These are phyloP conservation scores for Jaapia argillacea DNA, from an alignment of 768 basidiomycete species.

Conservation along the genomic window DNA sequence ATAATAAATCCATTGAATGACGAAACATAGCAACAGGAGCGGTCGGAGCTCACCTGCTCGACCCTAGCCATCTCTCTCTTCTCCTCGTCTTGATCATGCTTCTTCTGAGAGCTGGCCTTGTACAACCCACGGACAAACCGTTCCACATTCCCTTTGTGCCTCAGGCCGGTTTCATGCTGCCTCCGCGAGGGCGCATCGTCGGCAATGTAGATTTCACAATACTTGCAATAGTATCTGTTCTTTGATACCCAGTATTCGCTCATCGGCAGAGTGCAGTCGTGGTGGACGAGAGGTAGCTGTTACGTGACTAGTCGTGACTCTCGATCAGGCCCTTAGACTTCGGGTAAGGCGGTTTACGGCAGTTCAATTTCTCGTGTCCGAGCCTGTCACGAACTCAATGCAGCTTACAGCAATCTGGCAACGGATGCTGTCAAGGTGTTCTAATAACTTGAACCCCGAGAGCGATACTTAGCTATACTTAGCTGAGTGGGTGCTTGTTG, in stretches of 20 bases:
- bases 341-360: no score
- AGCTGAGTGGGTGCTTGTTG: no score
- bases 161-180: slow-evolving; percentile 88
- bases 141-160: slow-evolving; percentile 92
- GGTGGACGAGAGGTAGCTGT: no score
- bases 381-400: no score
- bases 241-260: slow-evolving; percentile 90
- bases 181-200: slow-evolving; percentile 90
- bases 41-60: slow-evolving; percentile 71
- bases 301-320: no score
- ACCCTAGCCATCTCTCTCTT: slow-evolving; percentile 79
- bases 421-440: no score
- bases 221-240: slow-evolving; percentile 92
- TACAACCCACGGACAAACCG: slow-evolving; percentile 88
- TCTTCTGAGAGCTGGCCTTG: slow-evolving; percentile 84
- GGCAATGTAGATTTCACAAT: slow-evolving; percentile 94
- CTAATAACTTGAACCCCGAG: no score
- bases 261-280: slow-evolving; percentile 30
- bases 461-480: no score
- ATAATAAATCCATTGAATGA: background rate
- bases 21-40: slow-evolving; percentile 1
- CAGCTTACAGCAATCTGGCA: no score
- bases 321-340: no score
- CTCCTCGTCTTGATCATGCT: slow-evolving; percentile 80
- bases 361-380: no score